Evolutionary conservation across 225 moss, liverwort and hornwort species (phyloP), one percentile per base, ranked within the genome.

Genomic region (Rhytidiadelphus loreus): DNA sequence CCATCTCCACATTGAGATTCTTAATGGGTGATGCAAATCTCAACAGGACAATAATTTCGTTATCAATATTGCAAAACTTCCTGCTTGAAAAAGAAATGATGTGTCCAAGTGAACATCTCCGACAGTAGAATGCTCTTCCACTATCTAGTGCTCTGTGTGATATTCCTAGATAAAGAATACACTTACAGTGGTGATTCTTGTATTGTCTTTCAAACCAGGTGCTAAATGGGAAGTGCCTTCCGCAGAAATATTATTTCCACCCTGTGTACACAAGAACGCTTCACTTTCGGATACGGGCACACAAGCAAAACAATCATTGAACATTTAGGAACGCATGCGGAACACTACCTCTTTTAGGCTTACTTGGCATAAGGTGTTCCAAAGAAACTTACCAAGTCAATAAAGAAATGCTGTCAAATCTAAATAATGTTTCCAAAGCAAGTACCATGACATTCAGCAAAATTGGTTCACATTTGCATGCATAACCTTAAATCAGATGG

Each of bases 201-300:
- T 91, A 62, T 99, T 99, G 37, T 97, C 98, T 88, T 97, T 99
- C 90, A 99, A 89, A 77, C 96, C 94, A 89, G 92, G 96, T 68
- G 98, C 97, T 85, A 99, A 94, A 91, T 96, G 86, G 81, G 94
- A 89, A 60, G 98, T 99, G 86, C 97, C 98, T 83, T 96, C 93
- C 3, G 96, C 86, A 86, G 94, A 96, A 50, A 99, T 99, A 86
- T 99, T 97, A 80, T 99, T 99, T 81, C 98, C 98, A 90, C 98
- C 97, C 96, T 96, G 92, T 44, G 61, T 52, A 80, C 55, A 89
- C 79, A 83, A 74, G 46, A 86, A 74, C n/a, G 61, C 32, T 66
- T 82, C 56, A 84, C 66, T 58, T 87, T 56, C 17, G 7, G 4
- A 82, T 44, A 88, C 18, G 43, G 26, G 70, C 81, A 87, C 44